phyloP scores from a whole-genome alignment of 495 filamentous ascomycete species.

The Penicillium verhagenii region DNA sequence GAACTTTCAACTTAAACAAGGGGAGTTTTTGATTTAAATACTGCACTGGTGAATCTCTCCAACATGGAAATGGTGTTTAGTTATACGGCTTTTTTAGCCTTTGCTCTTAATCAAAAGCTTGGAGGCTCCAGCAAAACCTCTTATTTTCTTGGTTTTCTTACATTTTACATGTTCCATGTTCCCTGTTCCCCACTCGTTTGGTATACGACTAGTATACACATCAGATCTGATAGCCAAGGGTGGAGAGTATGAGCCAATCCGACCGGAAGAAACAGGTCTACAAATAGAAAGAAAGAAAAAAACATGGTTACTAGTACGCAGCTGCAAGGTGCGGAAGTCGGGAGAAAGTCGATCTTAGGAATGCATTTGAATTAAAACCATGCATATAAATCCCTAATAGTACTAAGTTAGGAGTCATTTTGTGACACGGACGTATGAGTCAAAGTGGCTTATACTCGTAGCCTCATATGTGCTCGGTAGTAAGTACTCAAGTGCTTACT shows the following conservation, averaged over 20 bases:
- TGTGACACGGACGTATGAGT: neutral
- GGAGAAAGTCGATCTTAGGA: constrained; percentile 15
- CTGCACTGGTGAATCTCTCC: neutral
- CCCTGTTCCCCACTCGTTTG: neutral
- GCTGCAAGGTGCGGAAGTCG: constrained; percentile 22
- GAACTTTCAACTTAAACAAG: neutral
- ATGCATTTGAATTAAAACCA: no score
- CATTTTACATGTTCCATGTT: neutral
- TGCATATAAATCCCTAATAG: no score
- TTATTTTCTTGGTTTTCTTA: neutral
- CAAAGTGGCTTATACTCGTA: no score
- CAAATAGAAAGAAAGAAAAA: neutral
- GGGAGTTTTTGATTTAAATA: neutral
- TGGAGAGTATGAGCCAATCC: constrained; percentile 15
- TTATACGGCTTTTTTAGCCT: neutral
- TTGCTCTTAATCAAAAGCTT: neutral
- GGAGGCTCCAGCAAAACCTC: neutral
- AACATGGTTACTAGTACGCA: constrained; percentile 5
- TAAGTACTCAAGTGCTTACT: no score
- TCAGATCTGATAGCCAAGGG: constrained; percentile 5
- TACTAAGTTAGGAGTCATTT: neutral
- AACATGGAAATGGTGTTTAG: neutral
- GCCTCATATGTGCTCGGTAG: no score
- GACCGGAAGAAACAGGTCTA: constrained; percentile 11
- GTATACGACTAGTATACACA: no score